Evolutionary conservation across 2,329 filamentous ascomycete genomes (phyloP).

Genomic region (Penicillium sumatraense): DNA sequence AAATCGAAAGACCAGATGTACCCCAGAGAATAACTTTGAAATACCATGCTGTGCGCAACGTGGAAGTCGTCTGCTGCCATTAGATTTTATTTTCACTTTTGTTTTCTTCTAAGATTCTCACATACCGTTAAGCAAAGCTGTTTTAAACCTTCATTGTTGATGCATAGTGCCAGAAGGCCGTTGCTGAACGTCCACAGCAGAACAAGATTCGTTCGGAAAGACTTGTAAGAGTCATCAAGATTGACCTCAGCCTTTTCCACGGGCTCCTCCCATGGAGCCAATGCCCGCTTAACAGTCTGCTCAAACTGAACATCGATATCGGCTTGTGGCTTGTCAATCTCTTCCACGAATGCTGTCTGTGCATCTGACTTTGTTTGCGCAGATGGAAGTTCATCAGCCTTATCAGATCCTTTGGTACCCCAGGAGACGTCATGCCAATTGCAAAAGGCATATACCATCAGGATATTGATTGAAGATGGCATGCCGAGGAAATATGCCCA

Average conservation of each 20-base stretch:
- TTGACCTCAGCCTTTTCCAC: constrained; percentile 78
- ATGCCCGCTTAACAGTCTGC: constrained; percentile 85
- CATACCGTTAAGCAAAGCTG: constrained; percentile 24
- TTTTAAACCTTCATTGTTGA: constrained; percentile 69
- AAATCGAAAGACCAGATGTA: constrained; percentile 23
- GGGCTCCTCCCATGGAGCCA: constrained; percentile 76
- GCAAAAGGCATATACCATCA: constrained; percentile 98
- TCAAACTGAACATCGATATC: constrained; percentile 97
- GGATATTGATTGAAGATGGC: constrained; percentile 96
- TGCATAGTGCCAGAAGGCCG: constrained; percentile 76
- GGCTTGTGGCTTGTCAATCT: constrained; percentile 91
- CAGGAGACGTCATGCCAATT: constrained; percentile 99
- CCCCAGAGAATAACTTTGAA: constrained; percentile 22
- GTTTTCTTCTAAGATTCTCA: not conserved
- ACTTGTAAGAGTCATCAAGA: constrained; percentile 95
- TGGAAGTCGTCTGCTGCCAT: constrained; percentile 9
- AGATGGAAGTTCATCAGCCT: constrained; percentile 84
- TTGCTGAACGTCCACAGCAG: constrained; percentile 93
- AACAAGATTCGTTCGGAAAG: constrained; percentile 92
- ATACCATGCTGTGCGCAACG: constrained; percentile 17
- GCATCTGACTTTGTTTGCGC: constrained; percentile 84
- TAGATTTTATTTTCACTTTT: not conserved
- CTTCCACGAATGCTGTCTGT: constrained; percentile 84
- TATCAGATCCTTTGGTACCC: constrained; percentile 98
- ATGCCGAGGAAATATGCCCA: constrained; percentile 86